Conservation (phyloP, 257 asterid genomes). For the Plantago major region DNA sequence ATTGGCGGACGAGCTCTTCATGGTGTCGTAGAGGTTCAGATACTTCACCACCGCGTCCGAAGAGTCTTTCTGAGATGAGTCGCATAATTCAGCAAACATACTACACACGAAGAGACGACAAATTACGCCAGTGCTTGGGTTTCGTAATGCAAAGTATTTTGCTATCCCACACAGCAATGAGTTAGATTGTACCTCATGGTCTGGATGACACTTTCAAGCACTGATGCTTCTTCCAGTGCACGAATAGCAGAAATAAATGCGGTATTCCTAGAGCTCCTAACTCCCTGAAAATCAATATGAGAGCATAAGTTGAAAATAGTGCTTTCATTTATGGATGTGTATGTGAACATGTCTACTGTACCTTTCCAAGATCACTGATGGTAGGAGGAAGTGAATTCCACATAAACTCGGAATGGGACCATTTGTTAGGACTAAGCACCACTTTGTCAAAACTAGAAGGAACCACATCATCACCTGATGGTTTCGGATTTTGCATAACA, state of each 20-base stretch:
- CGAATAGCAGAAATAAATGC: slow-evolving; percentile 59
- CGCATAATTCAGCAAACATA: slow-evolving; percentile 67
- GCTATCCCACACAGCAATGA: too few species aligned
- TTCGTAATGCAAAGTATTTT: neutral
- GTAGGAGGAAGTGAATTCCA: slow-evolving; percentile 62
- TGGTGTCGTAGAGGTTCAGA: slow-evolving; percentile 49
- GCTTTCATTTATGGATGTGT: neutral
- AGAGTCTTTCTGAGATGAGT: slow-evolving; percentile 41
- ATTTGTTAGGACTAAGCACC: slow-evolving; percentile 30
- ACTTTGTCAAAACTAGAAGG: slow-evolving; percentile 46
- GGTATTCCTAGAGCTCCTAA: slow-evolving; percentile 36
- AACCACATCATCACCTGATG: slow-evolving; percentile 28
- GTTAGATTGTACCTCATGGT: slow-evolving; percentile 59
- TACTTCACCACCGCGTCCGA: slow-evolving; percentile 60
- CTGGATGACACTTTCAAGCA: slow-evolving; percentile 50
- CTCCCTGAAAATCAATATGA: slow-evolving; percentile 42
- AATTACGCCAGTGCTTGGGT: neutral
- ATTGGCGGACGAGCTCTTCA: slow-evolving; percentile 36
- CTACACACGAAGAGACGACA: slow-evolving; percentile 29
- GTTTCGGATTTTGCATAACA: slow-evolving; percentile 32
- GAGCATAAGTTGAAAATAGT: slow-evolving; percentile 2
- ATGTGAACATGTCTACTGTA: slow-evolving; percentile 15
- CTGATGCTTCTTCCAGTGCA: slow-evolving; percentile 81
- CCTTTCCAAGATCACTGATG: slow-evolving; percentile 68
- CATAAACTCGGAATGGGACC: slow-evolving; percentile 40